Percentiles rank a stretch among this genome's conserved stretches.
These are phyloP conservation scores for Eucalyptus tenuipes DNA, from an alignment of 345 rosid genomes.

Conservation along the genomic window DNA sequence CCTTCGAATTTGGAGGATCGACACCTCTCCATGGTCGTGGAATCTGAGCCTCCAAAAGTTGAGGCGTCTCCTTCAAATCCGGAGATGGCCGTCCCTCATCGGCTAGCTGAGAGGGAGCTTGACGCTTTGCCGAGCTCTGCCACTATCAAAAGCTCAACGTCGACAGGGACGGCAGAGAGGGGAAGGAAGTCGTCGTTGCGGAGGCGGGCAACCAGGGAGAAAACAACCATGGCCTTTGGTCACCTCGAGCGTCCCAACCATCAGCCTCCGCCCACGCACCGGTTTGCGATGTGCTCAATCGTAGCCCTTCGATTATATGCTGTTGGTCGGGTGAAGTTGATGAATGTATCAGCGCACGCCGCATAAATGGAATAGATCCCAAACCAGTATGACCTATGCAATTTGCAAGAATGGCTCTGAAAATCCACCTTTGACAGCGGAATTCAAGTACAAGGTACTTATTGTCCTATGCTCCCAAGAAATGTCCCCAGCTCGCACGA, in stretches of 20 bases:
- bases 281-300: not conserved
- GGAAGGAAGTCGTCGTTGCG: not conserved
- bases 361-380: not conserved
- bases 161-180: not conserved
- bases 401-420: not conserved
- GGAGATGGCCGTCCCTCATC: not conserved
- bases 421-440: not conserved
- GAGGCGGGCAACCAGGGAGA: not conserved
- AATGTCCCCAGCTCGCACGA: not conserved
- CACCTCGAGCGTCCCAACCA: not conserved
- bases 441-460: not conserved
- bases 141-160: not conserved
- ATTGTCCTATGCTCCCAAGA: not conserved
- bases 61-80: not conserved
- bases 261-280: not conserved
- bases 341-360: not conserved
- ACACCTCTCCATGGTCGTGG: not conserved
- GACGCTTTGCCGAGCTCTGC: not conserved
- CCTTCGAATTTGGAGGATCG: not conserved
- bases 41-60: not conserved
- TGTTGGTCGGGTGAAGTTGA: not conserved
- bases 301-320: not conserved
- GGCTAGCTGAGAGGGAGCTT: not conserved
- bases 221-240: not conserved
- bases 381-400: not conserved